A percentile compares a stretch with the other conserved stretches of the same genome.
Conservation (phyloP, 495 filamentous ascomycete species). For the Aspergillus carlsbadensis region DNA sequence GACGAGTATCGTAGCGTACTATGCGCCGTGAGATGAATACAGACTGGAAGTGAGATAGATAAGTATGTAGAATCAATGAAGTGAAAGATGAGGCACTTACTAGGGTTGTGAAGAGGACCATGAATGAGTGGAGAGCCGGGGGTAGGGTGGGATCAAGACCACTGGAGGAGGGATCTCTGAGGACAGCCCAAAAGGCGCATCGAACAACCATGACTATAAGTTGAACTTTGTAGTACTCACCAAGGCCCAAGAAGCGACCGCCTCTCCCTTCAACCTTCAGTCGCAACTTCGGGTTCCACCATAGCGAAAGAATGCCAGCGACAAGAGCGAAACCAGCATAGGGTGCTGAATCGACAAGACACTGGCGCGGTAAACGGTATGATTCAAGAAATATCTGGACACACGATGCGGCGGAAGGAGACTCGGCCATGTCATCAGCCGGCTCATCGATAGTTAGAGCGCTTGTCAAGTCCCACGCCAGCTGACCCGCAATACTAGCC, state of each 20-base stretch:
- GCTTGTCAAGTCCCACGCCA: constrained; percentile 41
- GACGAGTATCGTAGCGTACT: constrained; percentile 51
- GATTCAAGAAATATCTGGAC: constrained; percentile 23
- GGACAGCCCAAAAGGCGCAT: constrained; percentile 49
- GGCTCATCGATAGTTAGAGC: constrained; percentile 22
- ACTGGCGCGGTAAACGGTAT: constrained; percentile 25
- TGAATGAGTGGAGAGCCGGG: constrained; percentile 55
- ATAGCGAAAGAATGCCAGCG: constrained; percentile 56
- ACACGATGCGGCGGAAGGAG: constrained; percentile 28
- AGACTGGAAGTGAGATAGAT: constrained; percentile 28
- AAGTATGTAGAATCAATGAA: too few species aligned
- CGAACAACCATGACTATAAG: constrained; percentile 58
- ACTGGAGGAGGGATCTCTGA: constrained; percentile 47
- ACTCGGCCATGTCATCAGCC: constrained; percentile 5
- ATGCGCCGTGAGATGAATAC: constrained; percentile 45
- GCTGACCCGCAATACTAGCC: constrained; percentile 48
- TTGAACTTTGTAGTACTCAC: constrained; percentile 69
- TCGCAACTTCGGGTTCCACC: constrained; percentile 76
- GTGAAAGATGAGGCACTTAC: too few species aligned
- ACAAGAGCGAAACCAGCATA: constrained; percentile 48
- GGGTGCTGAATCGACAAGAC: constrained; percentile 32
- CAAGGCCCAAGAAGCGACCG: constrained; percentile 62
- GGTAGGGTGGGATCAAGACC: constrained; percentile 38
- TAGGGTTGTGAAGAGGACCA: constrained; percentile 50
- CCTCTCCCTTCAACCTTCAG: constrained; percentile 61